Evolutionary conservation across 1,284 basidiomycete genomes (phyloP).

Genomic region (Malassezia equina): DNA sequence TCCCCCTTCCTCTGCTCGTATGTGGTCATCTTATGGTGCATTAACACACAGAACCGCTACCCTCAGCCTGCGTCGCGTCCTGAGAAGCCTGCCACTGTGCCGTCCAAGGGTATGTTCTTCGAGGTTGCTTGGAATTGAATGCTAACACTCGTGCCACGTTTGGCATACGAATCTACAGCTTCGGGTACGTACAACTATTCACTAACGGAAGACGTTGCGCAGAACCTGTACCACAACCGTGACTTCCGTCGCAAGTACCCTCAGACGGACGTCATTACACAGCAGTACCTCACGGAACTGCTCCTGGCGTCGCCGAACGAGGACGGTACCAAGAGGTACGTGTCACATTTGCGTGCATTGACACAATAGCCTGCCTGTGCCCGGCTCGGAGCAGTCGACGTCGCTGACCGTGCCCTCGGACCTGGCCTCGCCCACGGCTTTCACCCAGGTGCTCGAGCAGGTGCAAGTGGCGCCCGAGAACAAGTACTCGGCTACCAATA

Average conservation of each 20-base stretch:
- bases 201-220: conserved; percentile 20
- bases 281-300: conserved; percentile 55
- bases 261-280: conserved; percentile 54
- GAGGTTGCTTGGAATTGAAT: neutral
- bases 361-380: conserved; percentile 8
- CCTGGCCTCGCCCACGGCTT: conserved; percentile 39
- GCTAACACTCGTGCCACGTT: neutral
- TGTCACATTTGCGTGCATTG: neutral
- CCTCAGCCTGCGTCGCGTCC: conserved; percentile 77
- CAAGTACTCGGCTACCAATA: conserved; percentile 35
- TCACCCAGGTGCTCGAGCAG: conserved; percentile 44
- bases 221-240: conserved; percentile 69
- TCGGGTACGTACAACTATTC: conserved; percentile 6
- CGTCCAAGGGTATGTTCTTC: conserved; percentile 56
- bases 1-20: conserved; percentile 57
- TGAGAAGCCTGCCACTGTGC: conserved; percentile 73
- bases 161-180: neutral
- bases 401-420: conserved; percentile 39
- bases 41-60: conserved; percentile 57
- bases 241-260: conserved; percentile 86
- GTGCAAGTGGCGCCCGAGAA: conserved; percentile 26
- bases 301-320: conserved; percentile 68
- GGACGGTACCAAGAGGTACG: conserved; percentile 44
- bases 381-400: conserved; percentile 26
- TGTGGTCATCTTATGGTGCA: neutral